Evolutionary conservation across 441 rosid species (phyloP), one percentile per base, ranked within the genome.

Genomic region (Croton laevigatus): DNA sequence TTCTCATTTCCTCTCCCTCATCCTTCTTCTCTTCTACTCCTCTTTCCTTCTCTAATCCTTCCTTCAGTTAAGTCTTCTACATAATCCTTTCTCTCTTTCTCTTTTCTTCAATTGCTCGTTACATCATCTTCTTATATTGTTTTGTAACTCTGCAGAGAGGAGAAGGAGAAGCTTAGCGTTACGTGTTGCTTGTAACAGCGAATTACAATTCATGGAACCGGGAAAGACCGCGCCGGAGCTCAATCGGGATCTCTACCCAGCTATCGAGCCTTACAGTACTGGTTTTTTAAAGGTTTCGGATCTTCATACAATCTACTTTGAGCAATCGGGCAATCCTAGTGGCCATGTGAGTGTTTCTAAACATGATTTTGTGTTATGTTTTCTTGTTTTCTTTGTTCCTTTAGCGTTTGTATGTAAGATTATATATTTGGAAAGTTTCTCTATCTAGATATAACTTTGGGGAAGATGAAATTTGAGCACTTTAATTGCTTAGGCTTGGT

Each of bases 241-340:
- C 17, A 91, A 80, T 32, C 79, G 79, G 62, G 79, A 67, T 36
- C 85, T 88, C 65, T 90, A 90, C 76, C 68, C 94, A 38, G 77
- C 70, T 37, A 73, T 91, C 22, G 96, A 91, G 81, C 98, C 98
- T 0, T 90, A 84, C 71, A 75, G 75, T 66, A 73, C 81, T 9
- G 97, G 97, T 17, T 76, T 74, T 81, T 81, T 92, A 69, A 86
- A 89, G 81, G 98, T 92, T 79, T 94, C 97, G 32, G 89, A 88
- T 77, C 73, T 86, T 69, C 97, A 90, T 58, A 75, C 89, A 45
- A 71, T 91, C 70, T 90, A 87, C 73, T 90, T 88, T 85, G 98
- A 91, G 75, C 98, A 90, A 75, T 90, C 98, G 1, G 96, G 97
- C 73, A 94, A 91, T 57, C 98, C 97, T 3, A 75, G 77, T 75